Evolutionary conservation across 306 rosid species (phyloP).

Genomic region (Alnus rubra): DNA sequence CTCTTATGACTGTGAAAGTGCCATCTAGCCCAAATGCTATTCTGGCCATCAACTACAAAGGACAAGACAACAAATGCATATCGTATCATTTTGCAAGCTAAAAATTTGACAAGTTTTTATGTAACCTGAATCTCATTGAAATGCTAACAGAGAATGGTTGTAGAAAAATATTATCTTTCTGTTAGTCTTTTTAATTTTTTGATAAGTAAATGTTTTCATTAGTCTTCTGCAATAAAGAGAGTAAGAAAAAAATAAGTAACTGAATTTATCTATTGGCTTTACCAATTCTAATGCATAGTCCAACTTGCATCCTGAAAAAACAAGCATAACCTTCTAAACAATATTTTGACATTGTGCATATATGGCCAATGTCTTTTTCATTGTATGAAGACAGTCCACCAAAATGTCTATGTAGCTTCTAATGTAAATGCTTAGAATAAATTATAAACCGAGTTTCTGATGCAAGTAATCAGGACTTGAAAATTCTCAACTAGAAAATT

Average conservation of each 20-base stretch:
- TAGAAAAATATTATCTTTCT: background rate
- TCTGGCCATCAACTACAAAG: background rate
- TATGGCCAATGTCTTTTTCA: conserved; percentile 10
- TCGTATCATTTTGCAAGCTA: background rate
- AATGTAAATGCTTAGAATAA: background rate
- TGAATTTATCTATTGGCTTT: background rate
- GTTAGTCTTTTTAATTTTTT: background rate
- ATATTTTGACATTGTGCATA: background rate
- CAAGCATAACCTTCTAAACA: conserved; percentile 13
- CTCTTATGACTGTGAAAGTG: background rate
- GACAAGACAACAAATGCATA: background rate
- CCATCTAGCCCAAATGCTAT: background rate
- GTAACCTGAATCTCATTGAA: background rate
- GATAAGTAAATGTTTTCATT: background rate
- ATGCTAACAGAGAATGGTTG: background rate
- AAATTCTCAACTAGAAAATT: background rate
- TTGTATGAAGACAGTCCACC: background rate
- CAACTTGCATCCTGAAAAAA: background rate
- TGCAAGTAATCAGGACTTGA: background rate
- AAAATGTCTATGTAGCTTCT: background rate
- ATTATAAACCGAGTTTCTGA: background rate
- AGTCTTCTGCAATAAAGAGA: background rate
- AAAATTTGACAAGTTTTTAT: background rate
- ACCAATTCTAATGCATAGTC: background rate
- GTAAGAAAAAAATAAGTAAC: background rate